A percentile compares a stretch with the other conserved stretches of the same genome.
Conservation (phyloP, 2,329 filamentous ascomycete genomes). For the Trichoderma koningii region DNA sequence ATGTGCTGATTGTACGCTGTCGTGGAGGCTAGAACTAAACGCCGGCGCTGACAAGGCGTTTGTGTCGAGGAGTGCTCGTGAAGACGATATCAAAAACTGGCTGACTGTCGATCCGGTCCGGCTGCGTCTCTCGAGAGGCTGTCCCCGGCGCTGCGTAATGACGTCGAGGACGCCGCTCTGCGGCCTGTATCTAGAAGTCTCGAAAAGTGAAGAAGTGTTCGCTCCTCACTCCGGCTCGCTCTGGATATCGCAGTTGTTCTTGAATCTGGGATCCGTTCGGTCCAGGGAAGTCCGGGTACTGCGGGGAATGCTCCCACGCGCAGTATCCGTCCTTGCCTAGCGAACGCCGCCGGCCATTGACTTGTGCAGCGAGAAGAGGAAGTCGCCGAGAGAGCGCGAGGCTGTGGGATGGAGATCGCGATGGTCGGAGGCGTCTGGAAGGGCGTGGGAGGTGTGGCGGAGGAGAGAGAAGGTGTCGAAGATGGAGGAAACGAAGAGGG, state of each 20-base stretch:
- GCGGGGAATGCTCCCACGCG: slow-evolving; percentile 61
- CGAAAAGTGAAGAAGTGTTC: neutral
- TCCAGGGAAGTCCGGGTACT: slow-evolving; percentile 48
- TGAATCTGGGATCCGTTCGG: slow-evolving; percentile 29
- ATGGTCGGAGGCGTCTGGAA: neutral
- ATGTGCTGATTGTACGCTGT: neutral
- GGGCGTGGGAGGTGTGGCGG: slow-evolving; percentile 6
- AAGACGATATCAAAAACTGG: slow-evolving; percentile 6
- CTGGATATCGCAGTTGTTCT: neutral
- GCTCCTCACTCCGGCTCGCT: slow-evolving; percentile 1
- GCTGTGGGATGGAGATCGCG: slow-evolving; percentile 17
- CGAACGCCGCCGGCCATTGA: slow-evolving; percentile 61
- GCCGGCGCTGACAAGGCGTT: neutral
- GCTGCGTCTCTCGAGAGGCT: neutral
- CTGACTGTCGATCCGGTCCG: neutral
- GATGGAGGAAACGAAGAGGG: slow-evolving; percentile 18
- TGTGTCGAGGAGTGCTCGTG: neutral
- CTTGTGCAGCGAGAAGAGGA: slow-evolving; percentile 35
- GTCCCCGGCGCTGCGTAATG: slow-evolving; percentile 16
- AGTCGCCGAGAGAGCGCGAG: slow-evolving; percentile 23
- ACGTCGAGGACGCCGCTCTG: slow-evolving; percentile 19
- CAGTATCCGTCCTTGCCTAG: slow-evolving; percentile 58
- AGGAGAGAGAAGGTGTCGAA: slow-evolving; percentile 21
- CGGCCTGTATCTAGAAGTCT: neutral
- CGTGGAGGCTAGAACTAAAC: neutral